Base-by-base conservation (phyloP, 306 rosid species). In the Quercus bicolor region DNA sequence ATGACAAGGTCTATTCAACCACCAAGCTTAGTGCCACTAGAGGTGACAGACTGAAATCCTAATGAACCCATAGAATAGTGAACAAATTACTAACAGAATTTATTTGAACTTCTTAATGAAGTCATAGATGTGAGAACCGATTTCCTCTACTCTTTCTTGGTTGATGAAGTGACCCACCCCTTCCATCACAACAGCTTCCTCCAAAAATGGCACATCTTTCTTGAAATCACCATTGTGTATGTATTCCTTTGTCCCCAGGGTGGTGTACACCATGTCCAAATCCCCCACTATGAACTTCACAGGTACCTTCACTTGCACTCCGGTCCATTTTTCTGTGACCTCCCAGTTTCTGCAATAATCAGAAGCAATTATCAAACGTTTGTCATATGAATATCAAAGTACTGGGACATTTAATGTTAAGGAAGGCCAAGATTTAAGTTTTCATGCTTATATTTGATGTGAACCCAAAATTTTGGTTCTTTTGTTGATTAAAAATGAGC, bases 121-220 rank as follows among this genome's bases (percentile, higher is more conserved):
- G 20, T 82, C 20, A 5, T 77, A 82, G 13, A 87, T 87, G 73
- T 87, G 85, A 59, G 31, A 31, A 33, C 20, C 82, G 70, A 77
- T 37, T 4, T 84, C 88, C 26, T 54, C 76, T 1, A 86, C 51
- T 0, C 73, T 65, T 76, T 87, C 88, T 74, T 76, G 83, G 53
- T 84, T 81, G 60, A 79, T 87, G 84, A 84, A 87, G 37, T 87
- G 90, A 20, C 80, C 77, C 0, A 84, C 88, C 0, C 86, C 86
- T 79, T 79, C 73, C 56, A 73, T 84, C 24, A 87, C 83, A 33
- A 28, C 0, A 28, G 31, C 31, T 28, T 28, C 31, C 31, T 28
- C 31, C 31, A 28, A 28, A 28, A 28, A 28, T 28, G 31, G 31
- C 31, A 28, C 31, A 28, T 3, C 31, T 28, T 28, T 28, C 31